A percentile compares a stretch with the other conserved stretches of the same genome.
These are phyloP conservation scores for Talaromyces ruber DNA, from an alignment of 495 filamentous ascomycete species.

Conservation along the genomic window DNA sequence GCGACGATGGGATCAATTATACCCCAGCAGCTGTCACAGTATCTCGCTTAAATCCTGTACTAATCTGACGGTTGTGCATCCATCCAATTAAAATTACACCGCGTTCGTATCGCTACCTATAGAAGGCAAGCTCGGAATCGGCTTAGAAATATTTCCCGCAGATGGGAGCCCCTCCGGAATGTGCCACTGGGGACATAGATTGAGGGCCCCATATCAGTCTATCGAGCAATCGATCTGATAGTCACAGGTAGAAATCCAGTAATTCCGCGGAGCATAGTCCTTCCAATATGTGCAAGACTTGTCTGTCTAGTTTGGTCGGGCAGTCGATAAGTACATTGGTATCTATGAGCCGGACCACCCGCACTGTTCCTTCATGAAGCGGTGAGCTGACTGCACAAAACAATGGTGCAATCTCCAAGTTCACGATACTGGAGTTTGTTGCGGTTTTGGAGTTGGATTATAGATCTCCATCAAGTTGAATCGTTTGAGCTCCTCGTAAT, in stretches of 20 bases:
- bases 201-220: neutral
- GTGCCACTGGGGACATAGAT: neutral
- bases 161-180: neutral
- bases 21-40: neutral
- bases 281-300: neutral
- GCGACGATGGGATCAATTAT: neutral
- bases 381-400: neutral
- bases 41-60: neutral
- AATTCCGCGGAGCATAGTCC: neutral
- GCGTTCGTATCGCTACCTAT: neutral
- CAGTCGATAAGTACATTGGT: neutral
- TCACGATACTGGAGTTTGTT: neutral
- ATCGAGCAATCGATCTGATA: neutral
- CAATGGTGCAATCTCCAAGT: neutral
- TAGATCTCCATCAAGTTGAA: conserved; percentile 67
- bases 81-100: neutral
- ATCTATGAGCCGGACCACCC: neutral
- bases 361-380: neutral
- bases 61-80: neutral
- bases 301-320: neutral
- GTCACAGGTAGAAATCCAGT: neutral
- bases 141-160: neutral
- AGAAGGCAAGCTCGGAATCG: neutral
- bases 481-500: conserved; percentile 62
- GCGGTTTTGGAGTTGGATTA: conserved; percentile 29